A percentile compares a stretch with the other conserved stretches of the same genome.
Conservation (phyloP, 352 stramenopile genomes). For the Pythium monospermum region DNA sequence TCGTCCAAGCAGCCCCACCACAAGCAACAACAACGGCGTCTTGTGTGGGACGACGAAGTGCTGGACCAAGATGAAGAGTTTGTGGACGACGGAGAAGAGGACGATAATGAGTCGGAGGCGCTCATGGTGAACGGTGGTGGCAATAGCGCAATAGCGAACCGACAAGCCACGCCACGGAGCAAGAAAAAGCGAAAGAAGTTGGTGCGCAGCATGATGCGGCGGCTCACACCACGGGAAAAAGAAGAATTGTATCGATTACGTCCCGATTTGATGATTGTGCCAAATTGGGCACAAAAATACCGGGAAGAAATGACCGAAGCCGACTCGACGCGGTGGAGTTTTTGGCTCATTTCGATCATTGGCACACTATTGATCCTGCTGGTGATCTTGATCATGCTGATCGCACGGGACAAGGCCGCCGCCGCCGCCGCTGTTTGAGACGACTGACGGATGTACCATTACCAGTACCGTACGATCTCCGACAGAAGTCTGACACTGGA, state of each 20-base stretch:
- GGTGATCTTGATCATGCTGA: constrained; percentile 74
- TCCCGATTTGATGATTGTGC: constrained; percentile 83
- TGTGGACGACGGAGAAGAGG: constrained; percentile 44
- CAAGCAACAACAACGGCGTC: constrained; percentile 35
- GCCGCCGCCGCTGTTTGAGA: no score
- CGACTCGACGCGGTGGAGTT: constrained; percentile 65
- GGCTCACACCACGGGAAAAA: constrained; percentile 75
- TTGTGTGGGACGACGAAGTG: constrained; percentile 74
- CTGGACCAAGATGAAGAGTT: constrained; percentile 78
- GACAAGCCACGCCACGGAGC: constrained; percentile 51
- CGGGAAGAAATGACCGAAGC: constrained; percentile 73
- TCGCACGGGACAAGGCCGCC: constrained; percentile 47
- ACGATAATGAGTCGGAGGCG: constrained; percentile 44
- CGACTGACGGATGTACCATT: no score
- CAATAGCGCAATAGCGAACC: constrained; percentile 39
- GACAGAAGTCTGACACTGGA: constrained; percentile 14
- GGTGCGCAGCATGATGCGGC: constrained; percentile 68
- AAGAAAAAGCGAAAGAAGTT: constrained; percentile 84
- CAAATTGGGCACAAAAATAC: constrained; percentile 87
- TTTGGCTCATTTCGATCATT: constrained; percentile 77
- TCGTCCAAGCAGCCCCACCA: constrained; percentile 30
- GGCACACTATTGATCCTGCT: constrained; percentile 60
- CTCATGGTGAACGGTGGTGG: constrained; percentile 48
- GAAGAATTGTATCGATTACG: constrained; percentile 79
- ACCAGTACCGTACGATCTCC: background rate